phyloP scores from a whole-genome alignment of 441 rosid species.

The Mallotus japonicus region DNA sequence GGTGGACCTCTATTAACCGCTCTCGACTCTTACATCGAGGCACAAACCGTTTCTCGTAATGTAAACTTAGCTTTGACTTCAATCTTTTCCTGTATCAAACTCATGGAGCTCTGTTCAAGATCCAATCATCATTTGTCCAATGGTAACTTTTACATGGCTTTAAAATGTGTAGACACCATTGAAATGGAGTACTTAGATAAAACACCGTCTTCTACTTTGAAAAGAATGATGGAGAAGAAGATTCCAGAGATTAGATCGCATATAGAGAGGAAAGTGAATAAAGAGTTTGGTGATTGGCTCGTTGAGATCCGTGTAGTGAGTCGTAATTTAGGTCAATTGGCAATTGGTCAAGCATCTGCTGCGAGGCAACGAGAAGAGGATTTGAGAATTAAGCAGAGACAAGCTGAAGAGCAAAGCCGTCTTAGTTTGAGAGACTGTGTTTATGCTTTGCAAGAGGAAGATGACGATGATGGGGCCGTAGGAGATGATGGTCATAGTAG shows the following conservation, averaged over 20 bases:
- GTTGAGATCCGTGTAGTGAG: constrained; percentile 97
- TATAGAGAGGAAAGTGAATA: constrained; percentile 79
- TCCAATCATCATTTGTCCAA: constrained; percentile 69
- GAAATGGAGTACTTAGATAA: constrained; percentile 59
- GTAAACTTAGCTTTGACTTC: constrained; percentile 66
- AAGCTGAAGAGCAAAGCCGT: constrained; percentile 94
- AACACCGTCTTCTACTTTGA: constrained; percentile 71
- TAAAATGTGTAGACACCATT: constrained; percentile 72
- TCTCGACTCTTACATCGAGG: constrained; percentile 77
- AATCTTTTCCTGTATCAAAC: constrained; percentile 50
- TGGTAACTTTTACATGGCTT: constrained; percentile 73
- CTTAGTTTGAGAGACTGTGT: constrained; percentile 86
- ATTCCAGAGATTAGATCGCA: constrained; percentile 75
- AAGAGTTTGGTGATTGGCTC: constrained; percentile 92
- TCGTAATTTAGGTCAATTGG: constrained; percentile 87
- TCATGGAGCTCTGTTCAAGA: constrained; percentile 74
- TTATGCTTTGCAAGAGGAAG: constrained; percentile 79
- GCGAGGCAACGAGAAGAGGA: constrained; percentile 97
- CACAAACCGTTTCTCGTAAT: constrained; percentile 62
- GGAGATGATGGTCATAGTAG: constrained; percentile 47
- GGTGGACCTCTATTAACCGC: constrained; percentile 73
- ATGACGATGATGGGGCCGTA: constrained; percentile 51
- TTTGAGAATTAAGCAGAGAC: constrained; percentile 85
- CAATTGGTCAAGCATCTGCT: constrained; percentile 92
- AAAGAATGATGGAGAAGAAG: constrained; percentile 77